Conservation (phyloP, 805 yeast species). For the Kuraishia piskuri region DNA sequence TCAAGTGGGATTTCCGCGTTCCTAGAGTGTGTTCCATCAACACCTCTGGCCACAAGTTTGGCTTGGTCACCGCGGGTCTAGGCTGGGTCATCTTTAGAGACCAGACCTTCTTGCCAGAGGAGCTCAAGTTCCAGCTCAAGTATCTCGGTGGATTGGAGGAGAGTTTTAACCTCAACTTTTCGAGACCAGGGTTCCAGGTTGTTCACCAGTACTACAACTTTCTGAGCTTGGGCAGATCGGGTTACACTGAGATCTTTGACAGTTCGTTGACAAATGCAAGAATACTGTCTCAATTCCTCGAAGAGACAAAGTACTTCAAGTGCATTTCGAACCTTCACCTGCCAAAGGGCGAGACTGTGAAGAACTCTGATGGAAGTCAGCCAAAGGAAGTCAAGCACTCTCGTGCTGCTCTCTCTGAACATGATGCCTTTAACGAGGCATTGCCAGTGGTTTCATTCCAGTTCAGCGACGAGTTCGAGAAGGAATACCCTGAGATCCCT, state of each 20-base stretch:
- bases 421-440: conserved; percentile 56
- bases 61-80: conserved; percentile 81
- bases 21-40: conserved; percentile 78
- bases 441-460: conserved; percentile 87
- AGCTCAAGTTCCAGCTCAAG: conserved; percentile 66
- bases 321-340: conserved; percentile 76
- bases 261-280: conserved; percentile 68
- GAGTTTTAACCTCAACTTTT: conserved; percentile 79
- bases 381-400: conserved; percentile 9
- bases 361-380: conserved; percentile 5
- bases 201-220: conserved; percentile 82
- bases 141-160: conserved; percentile 87
- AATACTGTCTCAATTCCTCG: conserved; percentile 50
- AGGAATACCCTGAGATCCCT: conserved; percentile 70
- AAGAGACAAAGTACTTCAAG: conserved; percentile 57
- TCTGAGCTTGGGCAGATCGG: conserved; percentile 59
- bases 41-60: conserved; percentile 90
- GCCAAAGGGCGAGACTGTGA: conserved; percentile 28
- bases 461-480: conserved; percentile 48
- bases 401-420: conserved; percentile 15
- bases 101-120: conserved; percentile 53
- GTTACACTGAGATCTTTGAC: conserved; percentile 57
- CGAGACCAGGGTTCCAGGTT: conserved; percentile 89
- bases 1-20: conserved; percentile 77
- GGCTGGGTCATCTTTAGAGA: conserved; percentile 91